Evolutionary conservation across 495 filamentous ascomycete genomes (phyloP), one percentile per base, ranked within the genome.

Genomic region (Chlorociboria aeruginascens): DNA sequence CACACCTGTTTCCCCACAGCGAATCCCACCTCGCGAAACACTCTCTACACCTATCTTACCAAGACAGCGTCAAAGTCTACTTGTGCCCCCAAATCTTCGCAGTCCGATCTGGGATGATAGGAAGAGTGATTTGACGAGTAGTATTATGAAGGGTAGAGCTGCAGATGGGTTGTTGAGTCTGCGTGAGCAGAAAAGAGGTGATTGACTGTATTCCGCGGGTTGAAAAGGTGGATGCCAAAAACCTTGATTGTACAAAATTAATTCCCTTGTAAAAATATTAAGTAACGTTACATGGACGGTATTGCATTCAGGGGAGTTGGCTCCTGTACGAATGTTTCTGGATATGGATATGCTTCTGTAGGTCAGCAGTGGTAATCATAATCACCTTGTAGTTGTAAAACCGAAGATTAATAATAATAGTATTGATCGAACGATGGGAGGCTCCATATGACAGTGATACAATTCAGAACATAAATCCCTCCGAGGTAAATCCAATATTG

Each of bases 101-200:
- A 20, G 49, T 25, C 13, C 11, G 3, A 32, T 44, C 7, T 39
- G 36, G 29, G 42, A 44, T 31, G 42, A 44, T 12, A 44, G 12
- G 29, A 31, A 32, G 7, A 33, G 17, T 8, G 56, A 55, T 8
- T 37, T 55, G n/a, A 55, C 42, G 31, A 52, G 52, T 25, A 51
- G 51, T 45, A 48, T 48, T 31, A 35, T 53, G 6, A 50, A 50
- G 40, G 41, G 45, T 9, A 14, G 47, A 29, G 53, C 56, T 13
- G 53, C 45, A 16, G 46, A 56, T 51, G 56, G 47, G 6, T 32
- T 59, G 13, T 45, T 59, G 40, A 53, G 49, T 34, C 28, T 59
- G 35, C 54, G 42, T 43, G 29, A 34, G 7, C 43, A 47, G 8
- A n/a, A 36, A 29, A 12, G 34, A 8, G n/a, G n/a, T n/a, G n/a